Evolutionary conservation across 208 protist species (phyloP).

Genomic region (Trypanosoma theileri): DNA sequence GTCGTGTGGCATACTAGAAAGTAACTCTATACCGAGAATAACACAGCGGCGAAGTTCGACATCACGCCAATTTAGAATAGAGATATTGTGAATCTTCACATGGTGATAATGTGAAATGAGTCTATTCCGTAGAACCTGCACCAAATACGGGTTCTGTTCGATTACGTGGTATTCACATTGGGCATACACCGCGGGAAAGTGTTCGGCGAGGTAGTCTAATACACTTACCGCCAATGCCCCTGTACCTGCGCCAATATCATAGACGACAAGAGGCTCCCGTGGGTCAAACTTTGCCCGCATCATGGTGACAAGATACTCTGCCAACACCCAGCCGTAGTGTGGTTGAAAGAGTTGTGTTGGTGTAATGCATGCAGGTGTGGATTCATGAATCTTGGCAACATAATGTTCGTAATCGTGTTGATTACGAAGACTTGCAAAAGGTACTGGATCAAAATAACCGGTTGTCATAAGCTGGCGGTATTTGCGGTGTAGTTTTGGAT

Average conservation of each 20-base stretch:
- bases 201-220: constrained; percentile 82
- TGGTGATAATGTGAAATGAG: constrained; percentile 84
- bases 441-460: constrained; percentile 86
- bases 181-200: constrained; percentile 79
- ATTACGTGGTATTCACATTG: constrained; percentile 84
- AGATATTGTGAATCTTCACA: constrained; percentile 74
- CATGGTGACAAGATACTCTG: constrained; percentile 84
- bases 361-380: constrained; percentile 70
- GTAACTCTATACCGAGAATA: constrained; percentile 77
- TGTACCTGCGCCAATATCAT: constrained; percentile 87
- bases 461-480: constrained; percentile 84
- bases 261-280: constrained; percentile 83
- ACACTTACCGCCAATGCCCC: constrained; percentile 74
- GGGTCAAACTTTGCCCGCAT: constrained; percentile 81
- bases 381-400: constrained; percentile 70
- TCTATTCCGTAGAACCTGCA: constrained; percentile 65
- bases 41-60: constrained; percentile 72
- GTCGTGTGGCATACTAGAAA: constrained; percentile 85
- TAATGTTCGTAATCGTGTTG: constrained; percentile 85
- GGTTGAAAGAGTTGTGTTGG: constrained; percentile 87
- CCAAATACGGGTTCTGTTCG: constrained; percentile 75
- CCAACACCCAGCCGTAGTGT: constrained; percentile 86
- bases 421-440: constrained; percentile 73
- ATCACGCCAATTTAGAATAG: constrained; percentile 79
- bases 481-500: constrained; percentile 84